Conservation (phyloP, 768 basidiomycete species). For the Solioccasus polychromus region DNA sequence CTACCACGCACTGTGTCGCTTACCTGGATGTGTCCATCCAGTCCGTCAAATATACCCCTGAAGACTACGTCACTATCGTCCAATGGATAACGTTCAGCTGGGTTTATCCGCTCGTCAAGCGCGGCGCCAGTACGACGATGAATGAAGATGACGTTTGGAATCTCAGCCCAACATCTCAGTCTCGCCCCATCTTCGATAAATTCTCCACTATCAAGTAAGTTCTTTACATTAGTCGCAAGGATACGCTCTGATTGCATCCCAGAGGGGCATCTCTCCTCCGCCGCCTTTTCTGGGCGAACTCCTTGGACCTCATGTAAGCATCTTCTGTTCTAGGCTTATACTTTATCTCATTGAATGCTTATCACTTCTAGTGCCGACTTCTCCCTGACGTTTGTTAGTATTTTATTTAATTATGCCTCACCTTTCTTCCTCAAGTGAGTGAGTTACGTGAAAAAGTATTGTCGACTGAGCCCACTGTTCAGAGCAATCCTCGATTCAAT, state of each 20-base stretch:
- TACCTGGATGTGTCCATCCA: constrained; percentile 6
- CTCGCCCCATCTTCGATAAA: constrained; percentile 58
- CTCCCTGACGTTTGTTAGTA: constrained; percentile 60
- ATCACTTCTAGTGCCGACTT: constrained; percentile 65
- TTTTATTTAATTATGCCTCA: constrained; percentile 72
- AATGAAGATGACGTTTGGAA: constrained; percentile 71
- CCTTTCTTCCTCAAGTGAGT: constrained; percentile 82
- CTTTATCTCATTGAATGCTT: not conserved
- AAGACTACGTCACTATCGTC: constrained; percentile 73
- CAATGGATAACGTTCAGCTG: constrained; percentile 73
- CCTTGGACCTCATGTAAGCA: constrained; percentile 41
- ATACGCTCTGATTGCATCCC: not conserved
- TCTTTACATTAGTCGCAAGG: not conserved
- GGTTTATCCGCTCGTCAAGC: constrained; percentile 62
- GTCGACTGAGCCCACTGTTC: not conserved
- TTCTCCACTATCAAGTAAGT: constrained; percentile 33
- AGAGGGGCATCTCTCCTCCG: constrained; percentile 37
- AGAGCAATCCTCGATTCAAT: constrained; percentile 63
- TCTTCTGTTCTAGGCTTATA: not conserved
- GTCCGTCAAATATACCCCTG: constrained; percentile 42
- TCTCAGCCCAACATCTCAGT: constrained; percentile 65
- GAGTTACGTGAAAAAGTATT: not conserved
- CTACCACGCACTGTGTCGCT: not conserved
- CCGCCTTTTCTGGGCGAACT: constrained; percentile 44
- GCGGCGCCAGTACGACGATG: constrained; percentile 50